A percentile compares a stretch with the other conserved stretches of the same genome.
Conservation (phyloP, 2,329 filamentous ascomycete species). For the Teratosphaeria viscida region DNA sequence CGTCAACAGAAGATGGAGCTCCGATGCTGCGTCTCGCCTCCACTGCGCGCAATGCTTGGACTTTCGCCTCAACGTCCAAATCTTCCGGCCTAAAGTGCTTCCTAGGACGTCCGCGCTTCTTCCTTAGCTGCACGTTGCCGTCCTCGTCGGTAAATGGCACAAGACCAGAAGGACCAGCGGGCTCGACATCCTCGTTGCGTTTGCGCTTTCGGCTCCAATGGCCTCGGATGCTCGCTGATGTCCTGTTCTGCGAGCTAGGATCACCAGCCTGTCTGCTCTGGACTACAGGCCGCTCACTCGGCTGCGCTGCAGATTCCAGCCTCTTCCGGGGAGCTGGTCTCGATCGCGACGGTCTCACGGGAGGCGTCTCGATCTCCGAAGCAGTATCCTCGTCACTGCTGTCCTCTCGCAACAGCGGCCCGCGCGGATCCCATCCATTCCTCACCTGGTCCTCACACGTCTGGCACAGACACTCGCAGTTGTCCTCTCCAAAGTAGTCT, state of each 20-base stretch:
- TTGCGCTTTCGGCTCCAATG: background rate
- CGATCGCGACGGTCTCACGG: background rate
- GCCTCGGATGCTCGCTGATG: background rate
- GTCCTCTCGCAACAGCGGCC: conserved; percentile 21
- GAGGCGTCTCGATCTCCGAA: conserved; percentile 17
- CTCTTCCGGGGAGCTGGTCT: background rate
- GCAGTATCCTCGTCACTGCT: conserved; percentile 27
- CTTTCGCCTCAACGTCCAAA: conserved; percentile 1
- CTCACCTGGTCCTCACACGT: conserved; percentile 66
- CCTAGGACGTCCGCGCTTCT: conserved; percentile 5
- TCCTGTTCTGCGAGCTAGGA: background rate
- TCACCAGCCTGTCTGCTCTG: background rate
- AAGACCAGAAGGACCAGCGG: background rate
- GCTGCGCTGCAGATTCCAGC: background rate
- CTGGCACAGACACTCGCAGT: conserved; percentile 85
- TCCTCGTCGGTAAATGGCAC: background rate
- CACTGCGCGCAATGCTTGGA: background rate
- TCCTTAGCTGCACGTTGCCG: background rate
- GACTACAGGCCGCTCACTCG: background rate
- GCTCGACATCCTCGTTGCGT: background rate
- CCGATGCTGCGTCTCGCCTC: background rate
- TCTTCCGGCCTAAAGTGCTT: conserved; percentile 4
- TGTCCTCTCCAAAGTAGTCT: conserved; percentile 89
- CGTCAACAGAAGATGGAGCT: background rate
- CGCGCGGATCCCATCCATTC: conserved; percentile 68